Percentiles rank a stretch among this genome's conserved stretches.
Evolutionary conservation across 2,329 filamentous ascomycete species (phyloP).

Genomic region (Ploettnerulaceae sp.): DNA sequence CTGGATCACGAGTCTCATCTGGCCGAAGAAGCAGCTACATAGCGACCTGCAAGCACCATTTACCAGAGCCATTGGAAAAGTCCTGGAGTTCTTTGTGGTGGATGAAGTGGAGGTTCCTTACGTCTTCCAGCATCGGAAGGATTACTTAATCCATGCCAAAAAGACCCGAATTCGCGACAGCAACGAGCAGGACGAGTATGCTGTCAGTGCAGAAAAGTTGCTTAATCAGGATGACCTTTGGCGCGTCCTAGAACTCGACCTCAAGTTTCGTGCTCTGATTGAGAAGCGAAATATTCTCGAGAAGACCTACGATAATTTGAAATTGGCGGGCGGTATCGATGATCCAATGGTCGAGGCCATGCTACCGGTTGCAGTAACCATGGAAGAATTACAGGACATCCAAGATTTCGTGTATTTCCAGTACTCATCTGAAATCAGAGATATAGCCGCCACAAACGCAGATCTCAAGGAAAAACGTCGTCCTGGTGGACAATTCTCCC

Average conservation of each 20-base stretch:
- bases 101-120: constrained; percentile 96
- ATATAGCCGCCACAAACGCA: constrained; percentile 61
- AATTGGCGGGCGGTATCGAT: constrained; percentile 52
- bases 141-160: constrained; percentile 89
- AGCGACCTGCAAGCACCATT: constrained; percentile 76
- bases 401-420: constrained; percentile 97
- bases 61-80: constrained; percentile 81
- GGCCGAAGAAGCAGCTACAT: constrained; percentile 69
- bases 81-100: constrained; percentile 90
- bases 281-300: constrained; percentile 88
- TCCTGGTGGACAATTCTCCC: constrained; percentile 73
- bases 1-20: constrained; percentile 89
- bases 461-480: constrained; percentile 64
- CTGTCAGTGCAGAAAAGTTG: constrained; percentile 77
- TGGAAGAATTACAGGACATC: constrained; percentile 94
- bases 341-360: constrained; percentile 79
- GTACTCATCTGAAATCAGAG: constrained; percentile 78
- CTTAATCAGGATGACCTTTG: constrained; percentile 90
- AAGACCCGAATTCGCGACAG: constrained; percentile 60
- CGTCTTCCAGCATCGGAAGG: constrained; percentile 96
- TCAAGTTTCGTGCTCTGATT: constrained; percentile 88
- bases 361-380: constrained; percentile 71
- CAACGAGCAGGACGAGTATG: constrained; percentile 65
- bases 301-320: constrained; percentile 70
- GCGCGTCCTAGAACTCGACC: constrained; percentile 89